Conservation (phyloP, 768 basidiomycete species). For the Phaffia tasmanica region DNA sequence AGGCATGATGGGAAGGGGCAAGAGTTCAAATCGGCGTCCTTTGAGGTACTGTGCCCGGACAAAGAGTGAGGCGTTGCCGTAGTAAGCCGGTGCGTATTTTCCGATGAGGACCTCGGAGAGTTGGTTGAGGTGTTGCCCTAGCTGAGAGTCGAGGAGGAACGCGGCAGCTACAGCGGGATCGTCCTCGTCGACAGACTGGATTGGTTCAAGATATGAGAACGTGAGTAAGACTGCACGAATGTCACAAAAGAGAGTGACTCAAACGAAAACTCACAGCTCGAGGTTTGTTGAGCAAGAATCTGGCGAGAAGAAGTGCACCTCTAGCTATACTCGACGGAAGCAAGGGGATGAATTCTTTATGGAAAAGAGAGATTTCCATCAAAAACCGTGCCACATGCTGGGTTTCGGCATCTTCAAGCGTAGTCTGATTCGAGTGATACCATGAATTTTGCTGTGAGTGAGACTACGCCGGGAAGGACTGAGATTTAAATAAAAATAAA, state of each 20-base stretch:
- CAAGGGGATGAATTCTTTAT: slow-evolving; percentile 82
- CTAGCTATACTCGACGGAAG: slow-evolving; percentile 73
- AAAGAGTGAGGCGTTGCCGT: slow-evolving; percentile 86
- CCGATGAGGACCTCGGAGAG: slow-evolving; percentile 9
- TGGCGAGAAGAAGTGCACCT: slow-evolving; percentile 75
- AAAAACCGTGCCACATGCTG: slow-evolving; percentile 93
- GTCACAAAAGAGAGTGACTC: background rate
- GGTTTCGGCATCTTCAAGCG: slow-evolving; percentile 72
- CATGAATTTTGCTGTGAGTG: slow-evolving; percentile 11
- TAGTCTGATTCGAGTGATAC: background rate
- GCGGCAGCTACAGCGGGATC: slow-evolving; percentile 6
- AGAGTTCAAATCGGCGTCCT: slow-evolving; percentile 7
- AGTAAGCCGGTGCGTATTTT: slow-evolving; percentile 67
- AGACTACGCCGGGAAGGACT: background rate
- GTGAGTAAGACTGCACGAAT: background rate
- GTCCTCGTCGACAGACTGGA: background rate
- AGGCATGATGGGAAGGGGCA: too few relatives aligned
- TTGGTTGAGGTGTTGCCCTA: slow-evolving; percentile 50
- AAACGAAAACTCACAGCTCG: slow-evolving; percentile 47
- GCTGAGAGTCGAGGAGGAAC: slow-evolving; percentile 68
- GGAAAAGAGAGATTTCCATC: slow-evolving; percentile 98
- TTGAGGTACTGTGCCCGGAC: slow-evolving; percentile 81
- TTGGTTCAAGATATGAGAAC: background rate
- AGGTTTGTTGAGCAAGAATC: slow-evolving; percentile 70
- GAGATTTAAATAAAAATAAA: background rate